Base-by-base conservation (phyloP, 305 asterid species). In the Fraxinus dipetala region DNA sequence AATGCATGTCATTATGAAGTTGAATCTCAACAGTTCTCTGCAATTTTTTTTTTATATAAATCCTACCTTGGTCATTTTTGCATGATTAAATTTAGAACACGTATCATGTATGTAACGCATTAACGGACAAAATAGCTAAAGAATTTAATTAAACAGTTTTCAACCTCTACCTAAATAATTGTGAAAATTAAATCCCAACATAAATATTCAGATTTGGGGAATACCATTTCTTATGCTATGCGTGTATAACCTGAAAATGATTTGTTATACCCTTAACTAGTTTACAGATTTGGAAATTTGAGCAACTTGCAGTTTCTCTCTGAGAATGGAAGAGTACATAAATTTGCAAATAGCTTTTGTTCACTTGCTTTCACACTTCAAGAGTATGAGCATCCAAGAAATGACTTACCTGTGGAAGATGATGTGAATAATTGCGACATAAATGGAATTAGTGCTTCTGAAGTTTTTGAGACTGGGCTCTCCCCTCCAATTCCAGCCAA, bases 321-420 rank as follows among this genome's bases (percentile, higher is more conserved):
- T 56, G 99, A 96, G 90, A 96, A 96, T 87, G 99, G 99, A 88
- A 92, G 99, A 84, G 93, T 94, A 70, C 98, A 94, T 65, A 96
- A 96, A 78, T 93, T 96, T 87, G 97, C 99, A 56, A 96, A 96
- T 90, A 94, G 98, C 91, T 96, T 96, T 86, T 94, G 98, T 88
- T 94, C 98, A 24, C 93, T 93, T n/a, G 94, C 98, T 45, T 94
- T 94, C 89, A 89, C 90, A 91, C 88, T 96, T 88, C 99, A 94
- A 87, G 98, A 92, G 81, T 88, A 87, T 86, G 87, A 85, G 78
- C 84, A 76, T 80, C 77, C 78, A 56, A 78, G 54, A 78, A 86
- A 84, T 78, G 84, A 81, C 76, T 88, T 82, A n/a, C 79, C 82
- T 40, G 85, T 76, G 84, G 79, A 73, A 54, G 88, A 87, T 77